Evolutionary conservation across 2,329 filamentous ascomycete genomes (phyloP).

Genomic region (Cyanodermella asteris): DNA sequence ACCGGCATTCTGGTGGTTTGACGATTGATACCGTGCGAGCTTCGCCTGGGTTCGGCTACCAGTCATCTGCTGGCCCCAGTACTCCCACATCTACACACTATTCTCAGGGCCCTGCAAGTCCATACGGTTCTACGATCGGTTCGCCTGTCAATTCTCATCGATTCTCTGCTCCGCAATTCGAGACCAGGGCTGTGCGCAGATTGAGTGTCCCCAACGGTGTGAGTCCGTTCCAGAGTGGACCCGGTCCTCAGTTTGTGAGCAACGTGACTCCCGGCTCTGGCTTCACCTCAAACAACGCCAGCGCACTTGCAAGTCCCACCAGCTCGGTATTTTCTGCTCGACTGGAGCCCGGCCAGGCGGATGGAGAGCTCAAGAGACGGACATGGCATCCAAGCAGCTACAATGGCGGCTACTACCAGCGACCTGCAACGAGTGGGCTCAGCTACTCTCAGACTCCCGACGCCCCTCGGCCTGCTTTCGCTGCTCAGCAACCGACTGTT

Average conservation of each 20-base stretch:
- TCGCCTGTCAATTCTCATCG: slow-evolving; percentile 55
- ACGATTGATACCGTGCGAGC: slow-evolving; percentile 42
- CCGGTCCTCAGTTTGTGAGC: slow-evolving; percentile 33
- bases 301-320: slow-evolving; percentile 45
- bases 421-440: slow-evolving; percentile 48
- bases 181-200: no score
- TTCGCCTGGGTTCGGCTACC: slow-evolving; percentile 41
- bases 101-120: slow-evolving; percentile 54
- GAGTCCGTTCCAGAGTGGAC: slow-evolving; percentile 51
- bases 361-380: slow-evolving; percentile 59
- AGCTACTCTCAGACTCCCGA: slow-evolving; percentile 55
- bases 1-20: slow-evolving; percentile 34
- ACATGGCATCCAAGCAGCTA: slow-evolving; percentile 65
- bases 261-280: slow-evolving; percentile 24
- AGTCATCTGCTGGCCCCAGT: slow-evolving; percentile 52
- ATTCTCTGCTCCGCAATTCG: no score
- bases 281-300: slow-evolving; percentile 33
- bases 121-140: slow-evolving; percentile 44
- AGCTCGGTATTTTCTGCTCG: slow-evolving; percentile 40
- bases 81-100: slow-evolving; percentile 72
- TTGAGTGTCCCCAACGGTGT: slow-evolving; percentile 60
- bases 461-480: slow-evolving; percentile 33
- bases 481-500: slow-evolving; percentile 25
- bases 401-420: slow-evolving; percentile 36
- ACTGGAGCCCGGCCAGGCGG: slow-evolving; percentile 42